Evolutionary conservation across 352 stramenopile species (phyloP).

Genomic region (Phytophthora cajani): DNA sequence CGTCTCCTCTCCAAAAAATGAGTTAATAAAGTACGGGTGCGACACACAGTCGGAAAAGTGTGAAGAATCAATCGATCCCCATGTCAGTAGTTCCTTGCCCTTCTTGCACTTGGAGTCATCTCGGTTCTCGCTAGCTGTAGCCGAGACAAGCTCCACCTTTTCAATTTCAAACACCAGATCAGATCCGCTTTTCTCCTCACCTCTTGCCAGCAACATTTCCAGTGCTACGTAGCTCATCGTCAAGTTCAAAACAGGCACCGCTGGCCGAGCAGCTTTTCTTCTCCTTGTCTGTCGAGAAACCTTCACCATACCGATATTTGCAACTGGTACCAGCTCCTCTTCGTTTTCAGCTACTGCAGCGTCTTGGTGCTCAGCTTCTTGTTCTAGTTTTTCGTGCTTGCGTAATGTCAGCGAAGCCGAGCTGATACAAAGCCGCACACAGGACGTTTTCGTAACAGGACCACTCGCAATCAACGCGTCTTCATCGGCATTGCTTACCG

Average conservation of each 20-base stretch:
- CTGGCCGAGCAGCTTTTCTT: constrained; percentile 62
- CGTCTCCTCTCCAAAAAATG: constrained; percentile 71
- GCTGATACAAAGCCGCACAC: constrained; percentile 65
- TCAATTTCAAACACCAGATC: constrained; percentile 83
- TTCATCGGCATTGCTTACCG: constrained; percentile 20
- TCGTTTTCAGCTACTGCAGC: constrained; percentile 15
- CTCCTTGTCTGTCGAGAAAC: constrained; percentile 52
- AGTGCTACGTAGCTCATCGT: constrained; percentile 59
- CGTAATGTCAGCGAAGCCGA: constrained; percentile 67
- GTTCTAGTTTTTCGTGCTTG: constrained; percentile 49
- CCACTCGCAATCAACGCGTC: constrained; percentile 17
- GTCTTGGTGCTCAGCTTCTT: constrained; percentile 23
- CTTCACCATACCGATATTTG: constrained; percentile 83
- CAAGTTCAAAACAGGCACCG: constrained; percentile 62
- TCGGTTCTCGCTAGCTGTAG: constrained; percentile 29
- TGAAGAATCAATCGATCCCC: constrained; percentile 49
- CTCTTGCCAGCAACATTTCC: constrained; percentile 48
- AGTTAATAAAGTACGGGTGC: constrained; percentile 78
- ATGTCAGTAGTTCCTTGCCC: constrained; percentile 44
- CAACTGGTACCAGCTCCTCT: constrained; percentile 79
- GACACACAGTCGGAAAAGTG: constrained; percentile 64
- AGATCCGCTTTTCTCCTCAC: constrained; percentile 31
- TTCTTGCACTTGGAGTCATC: constrained; percentile 43
- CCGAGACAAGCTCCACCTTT: constrained; percentile 57
- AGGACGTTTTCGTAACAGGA: constrained; percentile 42